phyloP scores from a whole-genome alignment of 1,284 basidiomycete species.

The Entoloma clypeatum region DNA sequence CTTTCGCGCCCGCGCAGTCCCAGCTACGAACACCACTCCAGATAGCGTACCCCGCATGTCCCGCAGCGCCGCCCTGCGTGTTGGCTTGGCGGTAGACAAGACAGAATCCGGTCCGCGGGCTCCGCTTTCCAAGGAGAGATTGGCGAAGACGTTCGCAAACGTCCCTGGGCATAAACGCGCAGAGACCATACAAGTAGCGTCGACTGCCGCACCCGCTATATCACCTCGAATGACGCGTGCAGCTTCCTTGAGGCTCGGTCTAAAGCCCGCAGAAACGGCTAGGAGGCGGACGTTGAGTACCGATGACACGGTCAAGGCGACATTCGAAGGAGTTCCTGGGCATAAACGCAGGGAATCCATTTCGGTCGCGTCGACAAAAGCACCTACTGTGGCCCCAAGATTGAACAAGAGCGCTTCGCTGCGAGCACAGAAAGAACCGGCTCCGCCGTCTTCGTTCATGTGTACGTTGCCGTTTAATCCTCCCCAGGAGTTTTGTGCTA shows the following conservation, averaged over 20 bases:
- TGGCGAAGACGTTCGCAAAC: slow-evolving; percentile 62
- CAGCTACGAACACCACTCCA: slow-evolving; percentile 55
- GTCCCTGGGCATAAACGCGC: slow-evolving; percentile 75
- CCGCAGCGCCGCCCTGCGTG: slow-evolving; percentile 72
- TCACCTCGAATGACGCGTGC: slow-evolving; percentile 73
- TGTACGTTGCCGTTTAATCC: slow-evolving; percentile 39
- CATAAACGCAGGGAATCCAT: slow-evolving; percentile 76
- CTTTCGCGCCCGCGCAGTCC: slow-evolving; percentile 73
- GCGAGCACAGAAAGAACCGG: slow-evolving; percentile 54
- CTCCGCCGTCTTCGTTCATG: slow-evolving; percentile 62
- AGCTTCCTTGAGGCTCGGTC: slow-evolving; percentile 61
- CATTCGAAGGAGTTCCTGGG: slow-evolving; percentile 76
- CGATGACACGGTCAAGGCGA: slow-evolving; percentile 26
- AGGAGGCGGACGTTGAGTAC: slow-evolving; percentile 29
- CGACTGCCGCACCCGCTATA: slow-evolving; percentile 67
- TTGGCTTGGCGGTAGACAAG: slow-evolving; percentile 45
- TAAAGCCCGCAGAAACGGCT: slow-evolving; percentile 35
- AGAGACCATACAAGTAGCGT: slow-evolving; percentile 63
- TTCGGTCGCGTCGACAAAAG: slow-evolving; percentile 57
- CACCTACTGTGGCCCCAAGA: slow-evolving; percentile 62
- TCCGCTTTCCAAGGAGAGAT: slow-evolving; percentile 55
- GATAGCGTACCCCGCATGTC: slow-evolving; percentile 76
- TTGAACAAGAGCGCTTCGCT: slow-evolving; percentile 68
- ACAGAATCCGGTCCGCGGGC: slow-evolving; percentile 35
- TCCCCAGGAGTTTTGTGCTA: neutral